Conservation (phyloP, 2,329 filamentous ascomycete species). For the Colletotrichum trifolii region DNA sequence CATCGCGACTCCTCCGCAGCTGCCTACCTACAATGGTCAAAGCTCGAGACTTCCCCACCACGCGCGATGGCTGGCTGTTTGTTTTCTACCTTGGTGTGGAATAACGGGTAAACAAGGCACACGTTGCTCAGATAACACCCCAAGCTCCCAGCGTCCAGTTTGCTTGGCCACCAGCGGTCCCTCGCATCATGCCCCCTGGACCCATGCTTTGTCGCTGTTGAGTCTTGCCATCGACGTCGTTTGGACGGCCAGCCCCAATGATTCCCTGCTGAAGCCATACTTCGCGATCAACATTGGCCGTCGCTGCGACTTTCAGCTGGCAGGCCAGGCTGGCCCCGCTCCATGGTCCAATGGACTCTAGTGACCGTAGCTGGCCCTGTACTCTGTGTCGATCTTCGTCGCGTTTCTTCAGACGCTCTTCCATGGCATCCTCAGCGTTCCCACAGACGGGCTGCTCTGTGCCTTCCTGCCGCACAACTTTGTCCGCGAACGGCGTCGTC, state of each 20-base stretch:
- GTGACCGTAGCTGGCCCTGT: slow-evolving; percentile 70
- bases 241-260: slow-evolving; percentile 68
- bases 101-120: too few species aligned
- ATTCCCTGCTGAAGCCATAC: slow-evolving; percentile 76
- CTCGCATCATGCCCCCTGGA: slow-evolving; percentile 60
- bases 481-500: too few species aligned
- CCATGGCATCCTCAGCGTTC: slow-evolving; percentile 65
- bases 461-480: slow-evolving; percentile 39
- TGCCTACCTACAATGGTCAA: too few species aligned
- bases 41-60: too few species aligned
- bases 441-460: slow-evolving; percentile 48
- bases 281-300: slow-evolving; percentile 78
- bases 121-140: slow-evolving; percentile 58
- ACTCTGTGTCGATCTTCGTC: slow-evolving; percentile 43
- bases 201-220: slow-evolving; percentile 75
- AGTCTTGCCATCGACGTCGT: slow-evolving; percentile 68
- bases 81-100: not conserved
- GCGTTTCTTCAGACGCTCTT: slow-evolving; percentile 60
- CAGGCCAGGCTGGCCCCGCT: slow-evolving; percentile 77
- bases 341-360: slow-evolving; percentile 80
- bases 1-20: too few species aligned
- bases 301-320: slow-evolving; percentile 74
- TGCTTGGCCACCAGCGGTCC: slow-evolving; percentile 49
- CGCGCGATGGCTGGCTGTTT: not conserved
- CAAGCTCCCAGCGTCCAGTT: slow-evolving; percentile 73